Conservation (phyloP, 495 filamentous ascomycete genomes). For the Amniculicola lignicola region DNA sequence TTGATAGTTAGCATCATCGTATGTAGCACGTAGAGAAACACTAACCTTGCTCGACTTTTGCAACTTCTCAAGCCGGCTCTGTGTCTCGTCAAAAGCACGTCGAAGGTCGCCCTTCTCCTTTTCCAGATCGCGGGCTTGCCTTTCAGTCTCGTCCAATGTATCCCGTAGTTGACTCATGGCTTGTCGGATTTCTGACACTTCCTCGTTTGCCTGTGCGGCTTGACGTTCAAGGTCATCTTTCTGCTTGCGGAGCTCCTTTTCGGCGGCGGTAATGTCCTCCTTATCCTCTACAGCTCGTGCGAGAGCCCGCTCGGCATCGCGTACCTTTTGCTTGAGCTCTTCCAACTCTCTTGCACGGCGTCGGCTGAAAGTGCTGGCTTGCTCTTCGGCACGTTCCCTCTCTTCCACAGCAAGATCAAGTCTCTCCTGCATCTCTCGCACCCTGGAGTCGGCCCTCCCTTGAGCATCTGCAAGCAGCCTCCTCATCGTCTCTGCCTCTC, state of each 20-base stretch:
- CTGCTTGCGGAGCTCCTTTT: conserved; percentile 69
- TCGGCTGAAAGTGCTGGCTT: conserved; percentile 72
- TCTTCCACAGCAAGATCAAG: conserved; percentile 90
- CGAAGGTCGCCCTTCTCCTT: conserved; percentile 74
- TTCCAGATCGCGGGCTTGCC: conserved; percentile 74
- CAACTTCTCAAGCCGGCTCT: conserved; percentile 71
- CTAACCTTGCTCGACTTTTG: conserved; percentile 65
- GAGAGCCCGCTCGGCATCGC: conserved; percentile 76
- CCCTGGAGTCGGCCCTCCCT: conserved; percentile 69
- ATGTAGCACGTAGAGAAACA: not conserved
- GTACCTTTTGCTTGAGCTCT: conserved; percentile 71
- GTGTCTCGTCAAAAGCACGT: conserved; percentile 71
- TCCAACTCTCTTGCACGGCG: conserved; percentile 78
- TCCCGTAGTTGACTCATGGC: conserved; percentile 77
- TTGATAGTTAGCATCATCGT: conserved; percentile 5
- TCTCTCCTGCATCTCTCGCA: conserved; percentile 82
- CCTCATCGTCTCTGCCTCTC: conserved; percentile 94
- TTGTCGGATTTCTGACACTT: conserved; percentile 68
- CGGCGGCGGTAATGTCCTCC: conserved; percentile 64
- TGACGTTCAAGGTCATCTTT: conserved; percentile 70
- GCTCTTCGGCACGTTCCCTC: conserved; percentile 87
- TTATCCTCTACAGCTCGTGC: conserved; percentile 65
- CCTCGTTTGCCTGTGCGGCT: conserved; percentile 63
- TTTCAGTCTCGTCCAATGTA: conserved; percentile 81
- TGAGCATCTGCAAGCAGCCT: conserved; percentile 84